Percentiles rank a stretch among this genome's conserved stretches.
Conservation (phyloP, 2,329 filamentous ascomycete genomes). For the Colletotrichum coccodes region DNA sequence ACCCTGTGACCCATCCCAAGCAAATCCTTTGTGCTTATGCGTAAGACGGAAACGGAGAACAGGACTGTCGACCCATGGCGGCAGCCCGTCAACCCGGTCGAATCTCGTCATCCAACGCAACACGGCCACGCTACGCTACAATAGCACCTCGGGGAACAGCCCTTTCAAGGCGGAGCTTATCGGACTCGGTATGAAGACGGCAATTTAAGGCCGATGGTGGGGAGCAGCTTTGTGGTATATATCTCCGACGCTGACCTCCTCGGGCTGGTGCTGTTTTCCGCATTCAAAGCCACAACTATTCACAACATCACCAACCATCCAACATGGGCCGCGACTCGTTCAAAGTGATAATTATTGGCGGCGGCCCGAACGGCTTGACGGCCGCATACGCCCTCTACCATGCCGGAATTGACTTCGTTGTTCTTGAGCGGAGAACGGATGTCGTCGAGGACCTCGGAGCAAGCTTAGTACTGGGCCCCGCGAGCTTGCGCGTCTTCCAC, state of each 20-base stretch:
- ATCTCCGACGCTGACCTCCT: neutral
- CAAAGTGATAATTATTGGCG: conserved; percentile 44
- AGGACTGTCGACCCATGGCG: too few species aligned
- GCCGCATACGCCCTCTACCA: conserved; percentile 42
- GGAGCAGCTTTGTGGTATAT: neutral
- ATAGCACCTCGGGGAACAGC: neutral
- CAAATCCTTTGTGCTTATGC: too few species aligned
- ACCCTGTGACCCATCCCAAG: neutral
- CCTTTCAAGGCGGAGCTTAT: neutral
- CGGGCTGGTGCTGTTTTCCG: neutral
- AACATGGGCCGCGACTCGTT: conserved; percentile 41
- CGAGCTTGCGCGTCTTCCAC: conserved; percentile 41
- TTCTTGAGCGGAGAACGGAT: conserved; percentile 41
- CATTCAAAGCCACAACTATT: neutral
- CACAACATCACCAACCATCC: neutral
- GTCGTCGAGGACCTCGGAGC: conserved; percentile 41
- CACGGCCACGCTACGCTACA: neutral
- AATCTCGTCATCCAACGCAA: neutral
- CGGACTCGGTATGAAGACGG: too few species aligned
- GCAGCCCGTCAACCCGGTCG: too few species aligned
- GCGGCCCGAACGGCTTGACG: conserved; percentile 41
- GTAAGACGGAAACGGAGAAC: too few species aligned
- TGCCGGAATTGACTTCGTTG: conserved; percentile 46
- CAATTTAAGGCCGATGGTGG: neutral
- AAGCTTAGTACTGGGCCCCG: conserved; percentile 39